phyloP scores from a whole-genome alignment of 441 rosid species.

The Gossypium davidsonii region DNA sequence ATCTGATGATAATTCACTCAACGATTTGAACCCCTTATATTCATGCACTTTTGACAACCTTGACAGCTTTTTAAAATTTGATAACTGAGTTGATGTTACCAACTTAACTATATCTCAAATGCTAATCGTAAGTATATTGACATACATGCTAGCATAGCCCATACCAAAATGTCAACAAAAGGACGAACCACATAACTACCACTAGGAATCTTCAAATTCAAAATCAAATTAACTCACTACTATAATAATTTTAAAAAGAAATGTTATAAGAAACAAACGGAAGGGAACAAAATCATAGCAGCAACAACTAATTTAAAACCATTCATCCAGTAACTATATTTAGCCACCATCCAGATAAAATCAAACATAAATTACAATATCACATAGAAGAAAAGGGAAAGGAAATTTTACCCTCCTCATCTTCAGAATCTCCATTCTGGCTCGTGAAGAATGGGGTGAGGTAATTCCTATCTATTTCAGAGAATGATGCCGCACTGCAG shows the following conservation, averaged over 20 bases:
- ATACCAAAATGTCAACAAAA: neutral
- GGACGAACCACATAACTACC: neutral
- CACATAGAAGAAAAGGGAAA: neutral
- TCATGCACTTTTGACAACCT: neutral
- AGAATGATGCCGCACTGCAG: slow-evolving; percentile 73
- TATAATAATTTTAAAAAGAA: neutral
- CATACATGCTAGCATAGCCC: neutral
- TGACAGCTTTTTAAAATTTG: neutral
- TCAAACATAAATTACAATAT: neutral
- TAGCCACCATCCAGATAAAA: neutral
- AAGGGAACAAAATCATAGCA: neutral
- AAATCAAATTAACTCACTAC: neutral
- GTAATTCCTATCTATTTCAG: slow-evolving; percentile 83
- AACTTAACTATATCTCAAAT: neutral
- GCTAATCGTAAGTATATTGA: neutral
- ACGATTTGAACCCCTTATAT: neutral
- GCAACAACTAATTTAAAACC: slow-evolving; percentile 2
- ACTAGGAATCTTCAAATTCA: neutral
- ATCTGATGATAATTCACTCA: neutral
- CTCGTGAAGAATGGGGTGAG: slow-evolving; percentile 97
- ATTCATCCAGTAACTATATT: neutral
- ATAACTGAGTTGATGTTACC: neutral
- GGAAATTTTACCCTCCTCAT: slow-evolving; percentile 33
- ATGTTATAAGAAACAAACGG: neutral
- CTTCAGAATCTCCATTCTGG: slow-evolving; percentile 73